Percentiles rank a stretch among this genome's conserved stretches.
Conservation (phyloP, 2,329 filamentous ascomycete genomes). For the Alternaria metachromatica region DNA sequence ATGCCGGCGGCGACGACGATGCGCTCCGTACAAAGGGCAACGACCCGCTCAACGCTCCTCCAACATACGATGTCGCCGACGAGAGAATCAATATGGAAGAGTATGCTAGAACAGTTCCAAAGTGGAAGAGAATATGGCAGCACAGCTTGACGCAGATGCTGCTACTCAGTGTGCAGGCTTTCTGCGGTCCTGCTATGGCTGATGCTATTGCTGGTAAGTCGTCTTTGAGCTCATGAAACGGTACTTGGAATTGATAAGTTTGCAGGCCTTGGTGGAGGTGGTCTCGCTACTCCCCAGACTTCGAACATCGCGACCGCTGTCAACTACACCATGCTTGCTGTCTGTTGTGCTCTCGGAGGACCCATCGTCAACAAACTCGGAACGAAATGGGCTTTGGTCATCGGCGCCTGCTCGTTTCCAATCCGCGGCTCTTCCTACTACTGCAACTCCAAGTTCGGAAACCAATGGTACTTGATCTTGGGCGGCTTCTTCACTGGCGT, state of each 20-base stretch:
- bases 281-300: conserved; percentile 54
- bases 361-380: conserved; percentile 57
- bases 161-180: conserved; percentile 56
- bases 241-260: background rate
- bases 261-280: conserved; percentile 48
- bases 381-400: conserved; percentile 56
- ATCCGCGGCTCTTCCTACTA: conserved; percentile 58
- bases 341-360: conserved; percentile 52
- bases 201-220: conserved; percentile 38
- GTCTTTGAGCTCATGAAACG: background rate
- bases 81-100: conserved; percentile 49
- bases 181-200: conserved; percentile 44
- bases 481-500: conserved; percentile 37
- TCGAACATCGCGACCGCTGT: conserved; percentile 51
- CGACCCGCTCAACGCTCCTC: conserved; percentile 29
- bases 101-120: conserved; percentile 40
- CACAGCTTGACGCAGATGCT: conserved; percentile 60
- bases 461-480: conserved; percentile 53
- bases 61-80: conserved; percentile 24
- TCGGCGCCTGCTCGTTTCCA: conserved; percentile 53
- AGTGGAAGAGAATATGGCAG: conserved; percentile 56
- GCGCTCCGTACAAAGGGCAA: conserved; percentile 36
- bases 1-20: conserved; percentile 40
- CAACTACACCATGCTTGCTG: conserved; percentile 38
- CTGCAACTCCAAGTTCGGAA: conserved; percentile 58